phyloP scores from a whole-genome alignment of 2,329 filamentous ascomycete genomes.

The Fusarium sublunatum region DNA sequence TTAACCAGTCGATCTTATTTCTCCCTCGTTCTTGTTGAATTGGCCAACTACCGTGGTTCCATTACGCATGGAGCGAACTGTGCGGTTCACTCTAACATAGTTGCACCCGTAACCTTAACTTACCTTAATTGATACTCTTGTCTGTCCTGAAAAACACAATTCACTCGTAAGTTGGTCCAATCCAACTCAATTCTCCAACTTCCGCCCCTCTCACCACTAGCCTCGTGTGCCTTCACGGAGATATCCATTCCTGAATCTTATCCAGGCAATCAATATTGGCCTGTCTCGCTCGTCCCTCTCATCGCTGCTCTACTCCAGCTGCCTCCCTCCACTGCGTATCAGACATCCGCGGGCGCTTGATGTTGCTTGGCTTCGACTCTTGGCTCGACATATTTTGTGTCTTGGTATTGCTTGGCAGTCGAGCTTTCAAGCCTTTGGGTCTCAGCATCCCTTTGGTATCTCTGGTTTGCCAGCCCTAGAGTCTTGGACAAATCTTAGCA shows the following conservation, averaged over 20 bases:
- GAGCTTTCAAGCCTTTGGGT: slow-evolving; percentile 26
- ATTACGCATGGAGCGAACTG: neutral
- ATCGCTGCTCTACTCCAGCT: slow-evolving; percentile 3
- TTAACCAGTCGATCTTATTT: neutral
- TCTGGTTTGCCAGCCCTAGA: slow-evolving; percentile 12
- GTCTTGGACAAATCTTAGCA: slow-evolving; percentile 30
- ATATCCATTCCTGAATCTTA: slow-evolving; percentile 5
- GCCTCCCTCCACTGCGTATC: slow-evolving; percentile 2
- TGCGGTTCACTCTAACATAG: neutral
- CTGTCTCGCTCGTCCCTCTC: slow-evolving; percentile 7
- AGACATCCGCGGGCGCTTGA: slow-evolving; percentile 26
- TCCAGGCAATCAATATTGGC: neutral
- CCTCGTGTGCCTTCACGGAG: neutral
- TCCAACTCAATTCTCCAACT: slow-evolving; percentile 23
- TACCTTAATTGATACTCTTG: slow-evolving; percentile 2
- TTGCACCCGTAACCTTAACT: slow-evolving; percentile 20
- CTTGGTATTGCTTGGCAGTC: slow-evolving; percentile 38
- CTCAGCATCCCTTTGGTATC: slow-evolving; percentile 29
- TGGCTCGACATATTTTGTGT: slow-evolving; percentile 34
- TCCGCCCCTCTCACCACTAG: slow-evolving; percentile 6
- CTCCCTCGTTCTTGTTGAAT: neutral
- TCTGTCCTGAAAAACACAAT: neutral
- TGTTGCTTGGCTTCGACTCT: slow-evolving; percentile 34
- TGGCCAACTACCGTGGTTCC: neutral
- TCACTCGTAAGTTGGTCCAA: neutral